Evolutionary conservation across 345 rosid genomes (phyloP).

Genomic region (Aegle marmelos): DNA sequence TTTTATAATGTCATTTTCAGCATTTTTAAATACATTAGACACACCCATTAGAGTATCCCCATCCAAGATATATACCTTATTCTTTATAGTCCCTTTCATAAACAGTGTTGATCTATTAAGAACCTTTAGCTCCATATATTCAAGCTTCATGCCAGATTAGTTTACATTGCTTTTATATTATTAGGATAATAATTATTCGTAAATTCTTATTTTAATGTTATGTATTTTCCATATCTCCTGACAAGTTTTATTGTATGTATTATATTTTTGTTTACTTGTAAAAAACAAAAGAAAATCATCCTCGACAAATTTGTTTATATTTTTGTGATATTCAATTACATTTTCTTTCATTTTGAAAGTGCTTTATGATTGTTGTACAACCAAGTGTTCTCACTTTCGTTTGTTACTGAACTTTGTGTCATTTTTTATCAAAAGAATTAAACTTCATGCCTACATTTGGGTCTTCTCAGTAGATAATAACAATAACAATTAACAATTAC

Average conservation of each 20-base stretch:
- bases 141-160: too few species aligned
- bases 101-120: too few species aligned
- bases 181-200: neutral
- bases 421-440: neutral
- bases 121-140: too few species aligned
- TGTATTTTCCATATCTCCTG: neutral
- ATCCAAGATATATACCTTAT: too few species aligned
- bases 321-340: neutral
- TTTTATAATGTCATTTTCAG: too few species aligned
- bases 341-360: neutral
- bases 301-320: neutral
- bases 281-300: neutral
- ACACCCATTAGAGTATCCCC: too few species aligned
- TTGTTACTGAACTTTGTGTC: neutral
- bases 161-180: too few species aligned
- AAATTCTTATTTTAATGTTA: conserved; percentile 9
- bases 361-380: neutral
- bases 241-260: conserved; percentile 1
- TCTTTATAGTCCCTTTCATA: too few species aligned
- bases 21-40: too few species aligned
- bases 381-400: neutral
- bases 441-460: neutral
- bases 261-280: neutral
- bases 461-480: too few species aligned
- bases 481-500: too few species aligned